Percentiles rank a stretch among this genome's conserved stretches.
phyloP scores from a whole-genome alignment of 139 green algal species.

The Axilococcus clingmanii region DNA sequence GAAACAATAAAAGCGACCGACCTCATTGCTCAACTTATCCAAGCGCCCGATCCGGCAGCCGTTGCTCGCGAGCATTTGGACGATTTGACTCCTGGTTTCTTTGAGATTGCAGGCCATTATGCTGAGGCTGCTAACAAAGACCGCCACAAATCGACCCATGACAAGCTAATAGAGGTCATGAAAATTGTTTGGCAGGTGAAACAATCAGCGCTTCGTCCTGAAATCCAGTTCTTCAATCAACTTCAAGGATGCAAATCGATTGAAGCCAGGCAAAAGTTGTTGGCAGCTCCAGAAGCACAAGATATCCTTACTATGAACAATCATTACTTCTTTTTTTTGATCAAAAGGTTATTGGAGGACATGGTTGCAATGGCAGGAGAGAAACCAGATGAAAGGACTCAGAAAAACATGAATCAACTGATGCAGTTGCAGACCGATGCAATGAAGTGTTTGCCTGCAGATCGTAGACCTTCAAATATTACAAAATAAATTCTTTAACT shows the following conservation, averaged over 20 bases:
- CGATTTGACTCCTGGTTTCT: too few relatives aligned
- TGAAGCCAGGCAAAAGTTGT: conserved; percentile 12
- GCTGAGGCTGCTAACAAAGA: not conserved
- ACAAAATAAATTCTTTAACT: not conserved
- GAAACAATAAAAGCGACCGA: too few relatives aligned
- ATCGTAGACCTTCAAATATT: not conserved
- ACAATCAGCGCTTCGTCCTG: conserved; percentile 48
- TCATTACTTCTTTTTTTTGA: conserved; percentile 45
- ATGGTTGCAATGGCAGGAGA: not conserved
- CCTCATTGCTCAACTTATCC: too few relatives aligned
- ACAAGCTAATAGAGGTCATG: conserved; percentile 30
- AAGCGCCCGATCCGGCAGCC: too few relatives aligned
- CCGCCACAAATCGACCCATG: not conserved
- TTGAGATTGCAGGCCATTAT: too few relatives aligned
- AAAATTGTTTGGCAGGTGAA: conserved; percentile 41
- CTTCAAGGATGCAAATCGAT: conserved; percentile 3
- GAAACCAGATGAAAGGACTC: not conserved
- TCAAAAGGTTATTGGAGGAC: conserved; percentile 21
- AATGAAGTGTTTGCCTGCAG: not conserved
- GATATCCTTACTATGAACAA: conserved; percentile 27
- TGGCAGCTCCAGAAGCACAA: not conserved
- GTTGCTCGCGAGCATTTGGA: too few relatives aligned
- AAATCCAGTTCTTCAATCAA: conserved; percentile 47
- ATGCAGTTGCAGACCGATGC: not conserved
- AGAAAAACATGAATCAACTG: not conserved